Percentiles rank a stretch among this genome's conserved stretches.
Conservation (phyloP, 2,329 filamentous ascomycete species). For the Cercospora zeina region DNA sequence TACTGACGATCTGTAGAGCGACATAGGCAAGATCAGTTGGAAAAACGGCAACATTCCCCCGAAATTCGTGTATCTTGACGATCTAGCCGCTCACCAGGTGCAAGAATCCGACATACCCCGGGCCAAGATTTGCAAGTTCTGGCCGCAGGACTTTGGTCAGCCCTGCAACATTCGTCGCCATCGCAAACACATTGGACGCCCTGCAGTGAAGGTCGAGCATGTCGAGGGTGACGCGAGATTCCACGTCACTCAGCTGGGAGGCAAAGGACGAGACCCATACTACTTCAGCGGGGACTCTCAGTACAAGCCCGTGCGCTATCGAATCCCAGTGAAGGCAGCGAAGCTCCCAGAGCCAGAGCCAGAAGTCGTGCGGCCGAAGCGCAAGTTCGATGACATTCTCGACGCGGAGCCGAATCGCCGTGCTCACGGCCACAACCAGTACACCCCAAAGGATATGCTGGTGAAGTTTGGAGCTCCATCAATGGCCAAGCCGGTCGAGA, state of each 20-base stretch:
- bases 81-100: conserved; percentile 42
- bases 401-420: conserved; percentile 24
- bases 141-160: conserved; percentile 45
- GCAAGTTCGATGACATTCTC: conserved; percentile 26
- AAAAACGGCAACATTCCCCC: conserved; percentile 40
- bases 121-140: conserved; percentile 36
- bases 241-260: conserved; percentile 21
- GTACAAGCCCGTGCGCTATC: conserved; percentile 33
- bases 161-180: conserved; percentile 37
- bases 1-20: conserved; percentile 23
- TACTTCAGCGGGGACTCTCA: conserved; percentile 36
- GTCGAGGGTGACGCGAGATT: conserved; percentile 26
- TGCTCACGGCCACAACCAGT: conserved; percentile 35
- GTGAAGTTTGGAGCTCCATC: conserved; percentile 35
- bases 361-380: conserved; percentile 24
- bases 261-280: conserved; percentile 30
- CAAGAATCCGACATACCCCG: conserved; percentile 35
- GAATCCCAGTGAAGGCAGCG: neutral
- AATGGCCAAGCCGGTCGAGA: conserved; percentile 22
- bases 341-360: conserved; percentile 5
- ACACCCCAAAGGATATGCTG: conserved; percentile 34
- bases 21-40: conserved; percentile 34
- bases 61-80: conserved; percentile 45
- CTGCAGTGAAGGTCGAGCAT: conserved; percentile 34
- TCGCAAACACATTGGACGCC: conserved; percentile 44